A percentile compares a stretch with the other conserved stretches of the same genome.
Evolutionary conservation across 169 alveolate species (phyloP).

Genomic region (Blepharisma undulans): DNA sequence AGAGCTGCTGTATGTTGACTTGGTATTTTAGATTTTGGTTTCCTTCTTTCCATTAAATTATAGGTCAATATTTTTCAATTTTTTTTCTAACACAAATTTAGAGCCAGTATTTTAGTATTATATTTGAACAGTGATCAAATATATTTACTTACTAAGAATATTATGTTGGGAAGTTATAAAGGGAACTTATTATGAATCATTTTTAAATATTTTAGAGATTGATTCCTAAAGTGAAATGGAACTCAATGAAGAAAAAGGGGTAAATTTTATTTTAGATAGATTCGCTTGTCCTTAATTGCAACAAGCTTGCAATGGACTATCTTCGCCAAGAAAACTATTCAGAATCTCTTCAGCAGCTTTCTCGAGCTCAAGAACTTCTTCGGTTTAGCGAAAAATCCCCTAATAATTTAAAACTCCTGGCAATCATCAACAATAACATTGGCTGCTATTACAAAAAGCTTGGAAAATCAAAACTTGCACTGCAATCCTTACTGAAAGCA

Average conservation of each 20-base stretch:
- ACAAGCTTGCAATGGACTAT: slow-evolving; percentile 27
- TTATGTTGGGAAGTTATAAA: not conserved
- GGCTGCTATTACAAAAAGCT: slow-evolving; percentile 36
- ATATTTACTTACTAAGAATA: not conserved
- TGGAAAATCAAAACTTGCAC: not conserved
- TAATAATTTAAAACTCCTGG: not conserved
- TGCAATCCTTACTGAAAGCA: slow-evolving; percentile 29
- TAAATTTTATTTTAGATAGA: not conserved
- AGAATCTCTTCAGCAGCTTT: not conserved
- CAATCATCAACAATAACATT: slow-evolving; percentile 34
- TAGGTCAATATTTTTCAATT: not conserved
- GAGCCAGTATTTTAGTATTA: not conserved
- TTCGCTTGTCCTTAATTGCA: slow-evolving; percentile 23
- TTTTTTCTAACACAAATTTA: not conserved
- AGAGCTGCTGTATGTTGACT: not conserved
- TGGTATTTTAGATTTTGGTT: not conserved
- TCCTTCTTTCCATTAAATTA: not conserved
- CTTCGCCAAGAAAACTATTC: not conserved
- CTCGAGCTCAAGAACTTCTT: not conserved
- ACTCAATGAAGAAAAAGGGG: not conserved
- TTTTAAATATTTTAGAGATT: not conserved
- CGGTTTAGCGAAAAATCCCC: not conserved
- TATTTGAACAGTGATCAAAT: not conserved
- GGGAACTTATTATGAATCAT: not conserved
- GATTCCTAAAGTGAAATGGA: not conserved